phyloP scores from a whole-genome alignment of 371 early-diverging fungal genomes.

The Dinochytrium kinnereticum region DNA sequence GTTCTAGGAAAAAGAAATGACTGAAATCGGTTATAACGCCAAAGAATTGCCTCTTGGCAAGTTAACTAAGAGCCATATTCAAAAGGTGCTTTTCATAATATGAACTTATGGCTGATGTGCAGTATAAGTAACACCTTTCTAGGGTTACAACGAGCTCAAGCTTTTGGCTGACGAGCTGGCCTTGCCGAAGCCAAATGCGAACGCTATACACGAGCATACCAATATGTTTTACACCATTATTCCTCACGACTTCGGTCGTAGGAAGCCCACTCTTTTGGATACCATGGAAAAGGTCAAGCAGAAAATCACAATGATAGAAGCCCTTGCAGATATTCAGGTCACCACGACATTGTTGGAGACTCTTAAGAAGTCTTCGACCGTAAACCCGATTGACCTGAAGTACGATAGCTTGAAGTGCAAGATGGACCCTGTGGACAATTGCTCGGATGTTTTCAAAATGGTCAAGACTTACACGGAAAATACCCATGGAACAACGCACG shows the following conservation, averaged over 20 bases:
- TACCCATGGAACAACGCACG: slow-evolving; percentile 60
- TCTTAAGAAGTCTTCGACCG: slow-evolving; percentile 38
- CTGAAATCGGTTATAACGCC: slow-evolving; percentile 59
- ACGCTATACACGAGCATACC: slow-evolving; percentile 39
- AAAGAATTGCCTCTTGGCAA: slow-evolving; percentile 71
- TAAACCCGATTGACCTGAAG: slow-evolving; percentile 59
- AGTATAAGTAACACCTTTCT: too few relatives aligned
- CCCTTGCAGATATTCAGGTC: slow-evolving; percentile 64
- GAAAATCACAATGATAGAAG: slow-evolving; percentile 66
- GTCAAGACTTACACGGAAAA: slow-evolving; percentile 57
- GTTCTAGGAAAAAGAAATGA: slow-evolving; percentile 50
- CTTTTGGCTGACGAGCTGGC: slow-evolving; percentile 51
- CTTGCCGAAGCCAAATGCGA: not conserved
- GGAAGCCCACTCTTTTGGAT: slow-evolving; percentile 56
- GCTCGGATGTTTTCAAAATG: slow-evolving; percentile 54
- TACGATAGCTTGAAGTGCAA: slow-evolving; percentile 55
- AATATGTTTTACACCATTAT: slow-evolving; percentile 59
- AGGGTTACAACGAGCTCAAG: slow-evolving; percentile 59
- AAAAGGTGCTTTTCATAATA: slow-evolving; percentile 21
- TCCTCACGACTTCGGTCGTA: slow-evolving; percentile 62
- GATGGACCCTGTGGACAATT: slow-evolving; percentile 54
- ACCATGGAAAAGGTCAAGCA: slow-evolving; percentile 42
- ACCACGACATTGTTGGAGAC: slow-evolving; percentile 51
- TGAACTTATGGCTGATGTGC: not conserved
- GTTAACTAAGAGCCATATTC: slow-evolving; percentile 58